These are phyloP conservation scores for Paraleonurus japonicus DNA, from an alignment of 257 asterid genomes.

Conservation along the genomic window DNA sequence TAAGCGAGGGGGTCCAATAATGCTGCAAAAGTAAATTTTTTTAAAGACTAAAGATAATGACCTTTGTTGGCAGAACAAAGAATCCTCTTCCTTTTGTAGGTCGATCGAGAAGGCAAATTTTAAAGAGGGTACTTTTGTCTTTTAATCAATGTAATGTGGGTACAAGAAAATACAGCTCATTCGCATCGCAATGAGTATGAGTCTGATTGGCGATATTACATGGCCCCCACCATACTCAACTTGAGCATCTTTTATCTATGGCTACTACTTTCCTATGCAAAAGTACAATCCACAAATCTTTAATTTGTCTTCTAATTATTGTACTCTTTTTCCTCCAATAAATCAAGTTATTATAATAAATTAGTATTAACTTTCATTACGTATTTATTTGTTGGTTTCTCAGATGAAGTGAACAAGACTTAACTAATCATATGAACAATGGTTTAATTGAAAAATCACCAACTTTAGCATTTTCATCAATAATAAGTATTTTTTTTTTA, in stretches of 20 bases:
- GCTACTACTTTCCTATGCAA: not conserved
- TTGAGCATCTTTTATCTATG: slow-evolving; percentile 1
- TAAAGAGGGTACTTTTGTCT: slow-evolving; percentile 12
- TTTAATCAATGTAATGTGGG: not conserved
- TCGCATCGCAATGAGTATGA: not conserved
- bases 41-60: not conserved
- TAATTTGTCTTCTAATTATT: not conserved
- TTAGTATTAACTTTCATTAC: too few species aligned
- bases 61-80: not conserved
- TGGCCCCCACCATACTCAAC: slow-evolving; percentile 9
- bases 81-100: not conserved
- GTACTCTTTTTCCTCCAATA: not conserved
- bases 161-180: slow-evolving; percentile 29
- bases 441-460: too few species aligned
- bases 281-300: slow-evolving; percentile 4
- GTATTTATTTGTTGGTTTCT: not conserved
- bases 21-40: not conserved
- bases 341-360: not conserved
- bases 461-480: too few species aligned
- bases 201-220: not conserved
- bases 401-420: not conserved
- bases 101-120: not conserved
- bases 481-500: too few species aligned
- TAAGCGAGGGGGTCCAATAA: not conserved
- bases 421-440: too few species aligned